Base-by-base conservation (phyloP, 306 rosid genomes). In the Prunus fruticosa region DNA sequence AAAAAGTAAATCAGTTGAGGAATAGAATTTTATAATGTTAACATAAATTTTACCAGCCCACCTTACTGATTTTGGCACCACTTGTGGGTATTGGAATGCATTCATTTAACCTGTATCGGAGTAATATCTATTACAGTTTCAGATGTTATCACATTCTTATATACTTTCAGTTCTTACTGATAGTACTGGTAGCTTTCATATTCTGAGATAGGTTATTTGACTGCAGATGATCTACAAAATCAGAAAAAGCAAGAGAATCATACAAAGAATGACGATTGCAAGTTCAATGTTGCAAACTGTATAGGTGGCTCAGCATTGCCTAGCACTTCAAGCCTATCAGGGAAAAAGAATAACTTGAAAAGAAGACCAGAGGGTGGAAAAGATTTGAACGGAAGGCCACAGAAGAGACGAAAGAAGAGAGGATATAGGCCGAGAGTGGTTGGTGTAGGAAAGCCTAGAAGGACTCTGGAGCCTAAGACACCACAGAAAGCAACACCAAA, bases 361-460 rank as follows among this genome's bases (percentile, higher is more conserved):
- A 82, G 80, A 74, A 82, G 77, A 65, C 47, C 18, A 46, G 27
- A 12, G 14, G 28, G 43, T 16, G 49, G 0, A 3, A 20, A 4
- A 22, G 58, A 77, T 2, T 6, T 22, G 61, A 34, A 78, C 3
- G 27, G 18, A 46, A 45, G 30, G 14, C 61, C 76, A 3, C 30
- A 2, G 0, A 58, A 76, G 70, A 76, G 20, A 74, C 14, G n/a
- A 0, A 77, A 43, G 61, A 83, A 68, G 68, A 90, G 75, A 75
- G 23, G 25, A 13, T 78, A 79, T 56, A 10, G 86, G 51, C 87
- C 92, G 14, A 86, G 81, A 32, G 80, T 87, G 58, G 15, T 64
- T 15, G 73, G 76, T 14, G 66, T 76, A 64, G 45, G 64, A n/a
- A 79, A 56, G 58, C 75, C 69, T 10, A 75, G 6, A 56, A 60